phyloP scores from a whole-genome alignment of 2,329 filamentous ascomycete species.

The Fusarium lyarnte region DNA sequence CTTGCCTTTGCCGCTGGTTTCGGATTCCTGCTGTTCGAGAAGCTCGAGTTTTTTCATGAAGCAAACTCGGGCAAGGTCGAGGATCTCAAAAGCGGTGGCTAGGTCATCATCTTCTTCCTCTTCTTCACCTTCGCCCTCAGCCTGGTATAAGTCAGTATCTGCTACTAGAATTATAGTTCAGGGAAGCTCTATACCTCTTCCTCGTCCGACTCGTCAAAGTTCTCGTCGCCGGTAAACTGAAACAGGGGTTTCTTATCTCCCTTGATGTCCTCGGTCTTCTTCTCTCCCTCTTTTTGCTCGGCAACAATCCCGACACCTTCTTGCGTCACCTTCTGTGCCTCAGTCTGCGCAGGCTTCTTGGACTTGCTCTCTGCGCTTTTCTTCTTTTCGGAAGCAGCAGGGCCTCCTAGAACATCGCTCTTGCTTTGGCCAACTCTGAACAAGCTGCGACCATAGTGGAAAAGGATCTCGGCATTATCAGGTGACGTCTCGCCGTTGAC shows the following conservation, averaged over 20 bases:
- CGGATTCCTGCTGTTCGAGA: slow-evolving; percentile 45
- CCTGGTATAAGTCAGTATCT: slow-evolving; percentile 34
- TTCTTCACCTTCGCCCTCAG: slow-evolving; percentile 53
- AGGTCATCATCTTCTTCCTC: slow-evolving; percentile 78
- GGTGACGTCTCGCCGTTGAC: slow-evolving; percentile 92
- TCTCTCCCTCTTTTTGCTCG: slow-evolving; percentile 55
- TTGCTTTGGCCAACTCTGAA: slow-evolving; percentile 95
- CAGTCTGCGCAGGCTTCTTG: slow-evolving; percentile 53
- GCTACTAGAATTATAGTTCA: background rate
- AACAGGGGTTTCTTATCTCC: slow-evolving; percentile 79
- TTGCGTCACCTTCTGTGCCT: slow-evolving; percentile 56
- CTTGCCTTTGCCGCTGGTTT: slow-evolving; percentile 55
- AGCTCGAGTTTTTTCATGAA: slow-evolving; percentile 65
- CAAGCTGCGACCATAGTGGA: slow-evolving; percentile 90
- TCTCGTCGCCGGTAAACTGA: slow-evolving; percentile 93
- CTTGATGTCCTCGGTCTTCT: slow-evolving; percentile 53
- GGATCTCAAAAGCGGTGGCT: slow-evolving; percentile 82
- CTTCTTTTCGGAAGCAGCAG: slow-evolving; percentile 67
- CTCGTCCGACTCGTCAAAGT: slow-evolving; percentile 85
- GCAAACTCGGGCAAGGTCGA: slow-evolving; percentile 79
- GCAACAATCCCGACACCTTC: slow-evolving; percentile 57
- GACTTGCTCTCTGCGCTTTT: slow-evolving; percentile 48
- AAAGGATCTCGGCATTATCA: slow-evolving; percentile 92
- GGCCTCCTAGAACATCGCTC: slow-evolving; percentile 91
- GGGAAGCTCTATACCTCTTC: slow-evolving; percentile 59